Evolutionary conservation across 768 basidiomycete genomes (phyloP).

Genomic region (Mycena chlorophos): DNA sequence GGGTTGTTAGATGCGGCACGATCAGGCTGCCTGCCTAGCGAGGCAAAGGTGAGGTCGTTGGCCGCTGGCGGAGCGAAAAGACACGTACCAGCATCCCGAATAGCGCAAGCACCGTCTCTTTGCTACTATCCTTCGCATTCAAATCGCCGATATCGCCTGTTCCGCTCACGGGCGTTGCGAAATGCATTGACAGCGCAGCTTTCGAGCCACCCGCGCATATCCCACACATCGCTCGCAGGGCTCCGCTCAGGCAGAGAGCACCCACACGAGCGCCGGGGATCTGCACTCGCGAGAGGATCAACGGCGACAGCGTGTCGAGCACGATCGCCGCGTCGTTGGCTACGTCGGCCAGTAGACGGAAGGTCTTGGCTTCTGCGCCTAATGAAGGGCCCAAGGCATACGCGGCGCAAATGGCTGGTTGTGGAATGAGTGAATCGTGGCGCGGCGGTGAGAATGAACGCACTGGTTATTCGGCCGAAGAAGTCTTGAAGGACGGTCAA

Average conservation of each 20-base stretch:
- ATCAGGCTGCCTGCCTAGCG: conserved; percentile 58
- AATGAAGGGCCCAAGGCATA: conserved; percentile 64
- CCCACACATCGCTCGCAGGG: conserved; percentile 57
- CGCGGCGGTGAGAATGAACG: conserved; percentile 22
- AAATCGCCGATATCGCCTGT: conserved; percentile 69
- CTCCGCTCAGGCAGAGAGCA: conserved; percentile 59
- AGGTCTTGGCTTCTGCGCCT: conserved; percentile 69
- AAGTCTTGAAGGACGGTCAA: conserved; percentile 67
- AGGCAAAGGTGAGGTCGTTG: background rate
- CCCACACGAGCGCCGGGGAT: conserved; percentile 44
- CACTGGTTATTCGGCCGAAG: conserved; percentile 64
- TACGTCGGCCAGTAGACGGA: conserved; percentile 65
- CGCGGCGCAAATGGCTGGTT: conserved; percentile 61
- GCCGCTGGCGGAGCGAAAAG: background rate
- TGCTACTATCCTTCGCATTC: conserved; percentile 71
- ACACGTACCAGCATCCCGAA: conserved; percentile 62
- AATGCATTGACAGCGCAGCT: conserved; percentile 66
- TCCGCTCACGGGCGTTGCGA: conserved; percentile 50
- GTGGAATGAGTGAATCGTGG: background rate
- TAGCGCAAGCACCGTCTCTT: conserved; percentile 68
- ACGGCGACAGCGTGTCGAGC: conserved; percentile 60
- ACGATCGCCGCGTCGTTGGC: conserved; percentile 62
- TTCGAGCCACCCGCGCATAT: conserved; percentile 72
- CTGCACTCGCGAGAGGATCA: conserved; percentile 37
- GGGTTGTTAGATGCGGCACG: conserved; percentile 53